phyloP scores from a whole-genome alignment of 768 basidiomycete species.

The Mycena floridula region DNA sequence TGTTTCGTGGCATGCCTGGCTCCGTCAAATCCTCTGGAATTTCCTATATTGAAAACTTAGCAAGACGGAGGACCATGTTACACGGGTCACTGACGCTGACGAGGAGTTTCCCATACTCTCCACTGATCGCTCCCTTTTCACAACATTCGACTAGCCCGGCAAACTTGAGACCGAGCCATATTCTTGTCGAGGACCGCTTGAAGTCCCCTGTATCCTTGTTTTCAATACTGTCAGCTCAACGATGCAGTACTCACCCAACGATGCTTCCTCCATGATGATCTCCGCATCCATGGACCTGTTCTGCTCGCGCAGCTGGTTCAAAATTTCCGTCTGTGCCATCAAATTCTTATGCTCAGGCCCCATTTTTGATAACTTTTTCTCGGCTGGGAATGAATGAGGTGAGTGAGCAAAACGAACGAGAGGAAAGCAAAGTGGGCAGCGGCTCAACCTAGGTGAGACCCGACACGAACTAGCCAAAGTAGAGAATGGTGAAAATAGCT shows the following conservation, averaged over 20 bases:
- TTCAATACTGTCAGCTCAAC: too few species aligned
- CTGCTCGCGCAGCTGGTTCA: slow-evolving; percentile 69
- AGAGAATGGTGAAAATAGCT: too few species aligned
- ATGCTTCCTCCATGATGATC: slow-evolving; percentile 78
- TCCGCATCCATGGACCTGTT: slow-evolving; percentile 75
- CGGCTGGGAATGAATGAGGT: slow-evolving; percentile 76
- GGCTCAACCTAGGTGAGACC: too few species aligned
- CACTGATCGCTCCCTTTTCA: slow-evolving; percentile 69
- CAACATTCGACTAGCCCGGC: slow-evolving; percentile 80
- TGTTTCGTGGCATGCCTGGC: slow-evolving; percentile 69
- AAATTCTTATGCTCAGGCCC: slow-evolving; percentile 83
- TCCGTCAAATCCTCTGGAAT: slow-evolving; percentile 77
- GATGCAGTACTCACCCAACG: too few species aligned
- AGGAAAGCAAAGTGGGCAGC: too few species aligned
- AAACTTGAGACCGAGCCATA: slow-evolving; percentile 81
- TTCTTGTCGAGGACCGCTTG: slow-evolving; percentile 64
- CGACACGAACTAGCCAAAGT: too few species aligned
- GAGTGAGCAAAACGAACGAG: too few species aligned
- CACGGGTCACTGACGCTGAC: slow-evolving; percentile 28
- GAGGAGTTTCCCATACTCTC: slow-evolving; percentile 47
- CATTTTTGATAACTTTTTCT: slow-evolving; percentile 90
- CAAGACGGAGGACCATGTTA: not conserved
- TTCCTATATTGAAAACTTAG: slow-evolving; percentile 38
- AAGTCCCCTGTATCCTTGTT: too few species aligned
- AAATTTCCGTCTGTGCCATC: slow-evolving; percentile 58